These are phyloP conservation scores for Yarrowia deformans DNA, from an alignment of 805 yeast genomes.

Conservation along the genomic window DNA sequence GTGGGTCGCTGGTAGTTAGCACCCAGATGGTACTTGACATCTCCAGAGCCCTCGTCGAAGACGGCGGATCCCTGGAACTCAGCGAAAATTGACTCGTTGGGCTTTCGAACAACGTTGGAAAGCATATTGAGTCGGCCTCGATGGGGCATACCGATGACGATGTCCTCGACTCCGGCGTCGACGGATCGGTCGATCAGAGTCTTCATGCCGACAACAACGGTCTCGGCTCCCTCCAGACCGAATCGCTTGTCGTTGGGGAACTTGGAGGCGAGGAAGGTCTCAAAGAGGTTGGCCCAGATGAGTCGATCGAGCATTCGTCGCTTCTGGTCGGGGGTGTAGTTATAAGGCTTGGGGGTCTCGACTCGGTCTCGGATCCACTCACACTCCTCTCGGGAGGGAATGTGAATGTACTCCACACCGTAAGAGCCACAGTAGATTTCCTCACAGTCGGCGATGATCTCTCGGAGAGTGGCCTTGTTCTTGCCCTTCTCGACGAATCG, in stretches of 20 bases:
- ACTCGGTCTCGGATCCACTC: slow-evolving; percentile 98
- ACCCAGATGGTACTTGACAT: slow-evolving; percentile 98
- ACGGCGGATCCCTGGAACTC: slow-evolving; percentile 93
- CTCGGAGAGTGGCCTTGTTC: slow-evolving; percentile 73
- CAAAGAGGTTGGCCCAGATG: slow-evolving; percentile 96
- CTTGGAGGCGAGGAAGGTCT: slow-evolving; percentile 88
- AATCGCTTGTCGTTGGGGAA: slow-evolving; percentile 99
- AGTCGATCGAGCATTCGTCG: slow-evolving; percentile 95
- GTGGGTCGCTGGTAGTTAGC: slow-evolving; percentile 99
- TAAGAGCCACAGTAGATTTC: slow-evolving; percentile 83
- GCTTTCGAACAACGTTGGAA: slow-evolving; percentile 97
- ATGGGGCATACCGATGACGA: slow-evolving; percentile 99
- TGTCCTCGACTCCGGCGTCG: slow-evolving; percentile 85
- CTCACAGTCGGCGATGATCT: slow-evolving; percentile 80
- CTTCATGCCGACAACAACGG: slow-evolving; percentile 96
- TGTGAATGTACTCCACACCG: slow-evolving; percentile 96
- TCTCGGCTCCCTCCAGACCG: slow-evolving; percentile 98
- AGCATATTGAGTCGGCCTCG: slow-evolving; percentile 98
- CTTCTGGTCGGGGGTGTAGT: slow-evolving; percentile 86
- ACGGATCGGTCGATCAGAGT: slow-evolving; percentile 93
- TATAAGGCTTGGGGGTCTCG: slow-evolving; percentile 88
- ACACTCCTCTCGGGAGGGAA: slow-evolving; percentile 92
- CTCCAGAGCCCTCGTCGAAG: slow-evolving; percentile 97
- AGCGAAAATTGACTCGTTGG: slow-evolving; percentile 95
- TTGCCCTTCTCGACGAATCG: slow-evolving; percentile 76